Percentiles rank a stretch among this genome's conserved stretches.
Conservation (phyloP, 331 rosid species). For the Quercus phellos region DNA sequence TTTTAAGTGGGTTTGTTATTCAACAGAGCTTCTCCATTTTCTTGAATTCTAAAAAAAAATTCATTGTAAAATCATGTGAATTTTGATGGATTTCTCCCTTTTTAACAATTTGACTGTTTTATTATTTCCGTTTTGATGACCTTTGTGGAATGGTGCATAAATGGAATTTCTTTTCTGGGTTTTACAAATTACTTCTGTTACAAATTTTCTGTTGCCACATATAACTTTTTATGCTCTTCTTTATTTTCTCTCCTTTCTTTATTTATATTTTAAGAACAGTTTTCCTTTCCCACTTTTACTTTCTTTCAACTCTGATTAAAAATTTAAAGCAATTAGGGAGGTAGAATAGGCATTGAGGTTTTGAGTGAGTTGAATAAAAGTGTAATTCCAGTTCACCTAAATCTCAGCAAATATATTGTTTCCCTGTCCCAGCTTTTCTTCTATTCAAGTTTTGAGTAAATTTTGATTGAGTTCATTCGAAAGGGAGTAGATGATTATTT, state of each 20-base stretch:
- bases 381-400: not conserved
- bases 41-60: not conserved
- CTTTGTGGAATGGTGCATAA: not conserved
- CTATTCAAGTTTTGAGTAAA: not conserved
- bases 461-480: not conserved
- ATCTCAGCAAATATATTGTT: not conserved
- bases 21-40: conserved; percentile 13
- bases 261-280: not conserved
- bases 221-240: not conserved
- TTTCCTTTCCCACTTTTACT: not conserved
- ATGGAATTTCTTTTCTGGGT: not conserved
- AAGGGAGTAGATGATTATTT: not conserved
- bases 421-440: not conserved
- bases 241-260: not conserved
- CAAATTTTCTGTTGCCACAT: not conserved
- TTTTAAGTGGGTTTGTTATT: not conserved
- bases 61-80: not conserved
- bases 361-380: not conserved
- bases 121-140: not conserved
- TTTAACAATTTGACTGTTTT: conserved; percentile 1
- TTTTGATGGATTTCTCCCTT: not conserved
- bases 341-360: not conserved
- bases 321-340: no score
- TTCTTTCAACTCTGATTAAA: not conserved
- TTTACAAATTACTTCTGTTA: not conserved